These are phyloP conservation scores for Fusarium dimerum DNA, from an alignment of 2,329 filamentous ascomycete genomes.

Conservation along the genomic window DNA sequence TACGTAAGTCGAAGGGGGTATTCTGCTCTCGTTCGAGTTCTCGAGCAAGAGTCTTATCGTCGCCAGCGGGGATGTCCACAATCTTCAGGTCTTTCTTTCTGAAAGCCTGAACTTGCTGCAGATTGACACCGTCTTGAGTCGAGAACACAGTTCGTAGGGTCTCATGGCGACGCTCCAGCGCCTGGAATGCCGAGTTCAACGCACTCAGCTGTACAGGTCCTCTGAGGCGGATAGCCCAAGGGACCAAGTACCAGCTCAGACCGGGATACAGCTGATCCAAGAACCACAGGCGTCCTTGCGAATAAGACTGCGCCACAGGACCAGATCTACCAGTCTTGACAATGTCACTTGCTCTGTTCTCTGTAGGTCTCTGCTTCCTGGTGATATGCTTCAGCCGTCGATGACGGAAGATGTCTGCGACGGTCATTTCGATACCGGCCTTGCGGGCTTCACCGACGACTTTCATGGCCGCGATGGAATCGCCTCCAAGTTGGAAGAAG, in stretches of 20 bases:
- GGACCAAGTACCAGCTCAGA: constrained; percentile 14
- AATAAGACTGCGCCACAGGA: constrained; percentile 14
- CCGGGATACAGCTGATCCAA: constrained; percentile 19
- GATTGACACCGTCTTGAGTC: not conserved
- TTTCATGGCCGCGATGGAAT: constrained; percentile 51
- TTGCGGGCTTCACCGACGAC: constrained; percentile 45
- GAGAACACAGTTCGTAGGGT: constrained; percentile 18
- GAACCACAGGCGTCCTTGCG: constrained; percentile 21
- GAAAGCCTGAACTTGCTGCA: constrained; percentile 9
- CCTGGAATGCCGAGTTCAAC: constrained; percentile 4
- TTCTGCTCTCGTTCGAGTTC: constrained; percentile 7
- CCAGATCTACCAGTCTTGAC: not conserved
- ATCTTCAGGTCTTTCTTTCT: not conserved
- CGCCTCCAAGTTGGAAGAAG: constrained; percentile 51
- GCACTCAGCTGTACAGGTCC: constrained; percentile 12
- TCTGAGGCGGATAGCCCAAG: constrained; percentile 6
- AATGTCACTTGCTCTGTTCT: constrained; percentile 2
- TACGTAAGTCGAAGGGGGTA: constrained; percentile 7
- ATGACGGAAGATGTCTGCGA: constrained; percentile 45
- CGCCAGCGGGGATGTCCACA: not conserved
- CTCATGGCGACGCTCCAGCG: constrained; percentile 20
- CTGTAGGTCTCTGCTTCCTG: constrained; percentile 3
- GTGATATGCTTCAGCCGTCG: not conserved
- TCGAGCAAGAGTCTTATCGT: not conserved
- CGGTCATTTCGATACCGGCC: constrained; percentile 40